These are phyloP conservation scores for Auriculariales sp. DNA, from an alignment of 768 basidiomycete species.

Conservation along the genomic window DNA sequence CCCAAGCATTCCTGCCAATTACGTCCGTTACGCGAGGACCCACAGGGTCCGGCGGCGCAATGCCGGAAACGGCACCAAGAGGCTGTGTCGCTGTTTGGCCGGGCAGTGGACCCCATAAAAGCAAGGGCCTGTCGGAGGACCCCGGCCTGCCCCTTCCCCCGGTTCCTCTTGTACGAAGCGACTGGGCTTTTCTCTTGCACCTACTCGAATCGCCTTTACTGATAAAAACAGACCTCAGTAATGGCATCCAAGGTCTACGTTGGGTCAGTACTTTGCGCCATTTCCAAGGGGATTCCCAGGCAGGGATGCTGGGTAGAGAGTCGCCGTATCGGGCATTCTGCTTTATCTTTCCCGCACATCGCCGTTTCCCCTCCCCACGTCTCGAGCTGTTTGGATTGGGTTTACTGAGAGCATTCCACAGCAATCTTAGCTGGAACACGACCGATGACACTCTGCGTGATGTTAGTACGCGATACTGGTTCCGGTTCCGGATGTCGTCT, in stretches of 20 bases:
- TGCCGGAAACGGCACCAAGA: no score
- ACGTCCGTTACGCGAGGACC: no score
- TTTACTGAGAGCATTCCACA: slow-evolving; percentile 39
- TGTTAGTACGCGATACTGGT: slow-evolving; percentile 54
- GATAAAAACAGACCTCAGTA: slow-evolving; percentile 12
- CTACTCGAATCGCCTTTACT: slow-evolving; percentile 2
- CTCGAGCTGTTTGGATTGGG: not conserved
- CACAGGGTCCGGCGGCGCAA: no score
- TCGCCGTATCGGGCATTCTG: slow-evolving; percentile 1
- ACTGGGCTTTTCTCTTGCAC: not conserved
- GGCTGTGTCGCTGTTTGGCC: no score
- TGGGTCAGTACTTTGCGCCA: slow-evolving; percentile 67
- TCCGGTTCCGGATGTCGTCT: no score
- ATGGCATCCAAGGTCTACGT: slow-evolving; percentile 84
- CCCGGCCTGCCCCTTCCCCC: no score
- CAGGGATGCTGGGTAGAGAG: not conserved
- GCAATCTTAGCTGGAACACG: slow-evolving; percentile 93
- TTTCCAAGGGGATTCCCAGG: slow-evolving; percentile 4
- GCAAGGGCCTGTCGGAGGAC: no score
- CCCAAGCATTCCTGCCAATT: no score
- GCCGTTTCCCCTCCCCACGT: slow-evolving; percentile 20
- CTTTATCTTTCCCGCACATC: slow-evolving; percentile 29
- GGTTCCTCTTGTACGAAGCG: no score
- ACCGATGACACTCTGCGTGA: slow-evolving; percentile 80
- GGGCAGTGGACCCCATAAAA: no score